Percentiles rank a stretch among this genome's conserved stretches.
Conservation (phyloP, 352 stramenopile genomes). For the Globisporangium ultimum region DNA sequence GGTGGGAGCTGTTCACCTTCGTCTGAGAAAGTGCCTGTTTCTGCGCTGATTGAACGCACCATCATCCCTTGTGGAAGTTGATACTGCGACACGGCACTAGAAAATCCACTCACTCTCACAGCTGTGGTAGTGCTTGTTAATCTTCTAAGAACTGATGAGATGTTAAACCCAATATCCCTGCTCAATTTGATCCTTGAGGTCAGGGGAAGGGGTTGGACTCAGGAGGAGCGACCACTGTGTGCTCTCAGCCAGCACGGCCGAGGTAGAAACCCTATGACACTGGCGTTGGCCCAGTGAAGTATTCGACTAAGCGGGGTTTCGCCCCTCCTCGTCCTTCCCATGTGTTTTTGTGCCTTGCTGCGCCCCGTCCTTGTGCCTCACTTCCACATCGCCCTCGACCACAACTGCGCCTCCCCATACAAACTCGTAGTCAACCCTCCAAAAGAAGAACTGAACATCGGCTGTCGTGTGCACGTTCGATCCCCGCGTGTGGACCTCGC, state of each 20-base stretch:
- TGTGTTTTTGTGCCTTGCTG: not conserved
- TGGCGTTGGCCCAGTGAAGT: too few species aligned
- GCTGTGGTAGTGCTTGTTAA: not conserved
- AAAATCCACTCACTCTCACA: constrained; percentile 4
- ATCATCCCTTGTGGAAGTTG: not conserved
- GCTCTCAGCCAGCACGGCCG: not conserved
- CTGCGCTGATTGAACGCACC: not conserved
- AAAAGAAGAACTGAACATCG: too few species aligned
- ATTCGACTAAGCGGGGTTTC: not conserved
- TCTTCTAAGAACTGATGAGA: not conserved
- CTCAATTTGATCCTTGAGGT: not conserved
- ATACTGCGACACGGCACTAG: constrained; percentile 4
- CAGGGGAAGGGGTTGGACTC: not conserved
- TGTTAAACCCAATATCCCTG: too few species aligned
- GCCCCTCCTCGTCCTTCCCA: not conserved
- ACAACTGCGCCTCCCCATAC: not conserved
- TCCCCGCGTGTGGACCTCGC: too few species aligned
- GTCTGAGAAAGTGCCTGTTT: not conserved
- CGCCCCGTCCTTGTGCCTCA: not conserved
- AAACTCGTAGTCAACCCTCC: not conserved
- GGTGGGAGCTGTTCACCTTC: not conserved
- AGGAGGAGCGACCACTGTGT: not conserved
- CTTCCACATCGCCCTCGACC: not conserved
- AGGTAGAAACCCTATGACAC: too few species aligned
- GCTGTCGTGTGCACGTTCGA: too few species aligned